Conservation (phyloP, 2,329 filamentous ascomycete genomes). For the Exophiala sideris region DNA sequence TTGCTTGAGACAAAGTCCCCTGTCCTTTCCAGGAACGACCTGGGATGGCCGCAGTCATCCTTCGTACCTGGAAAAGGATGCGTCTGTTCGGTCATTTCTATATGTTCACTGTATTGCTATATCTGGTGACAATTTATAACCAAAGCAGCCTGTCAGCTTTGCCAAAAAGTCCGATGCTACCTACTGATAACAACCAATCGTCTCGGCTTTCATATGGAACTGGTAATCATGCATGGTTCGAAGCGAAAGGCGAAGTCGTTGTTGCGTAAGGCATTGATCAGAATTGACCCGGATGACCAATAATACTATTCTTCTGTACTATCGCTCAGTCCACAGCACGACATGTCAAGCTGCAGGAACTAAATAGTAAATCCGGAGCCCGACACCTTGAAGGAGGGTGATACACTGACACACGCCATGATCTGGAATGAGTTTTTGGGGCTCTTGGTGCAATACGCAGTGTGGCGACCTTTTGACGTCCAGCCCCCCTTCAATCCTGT, state of each 20-base stretch:
- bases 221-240: neutral
- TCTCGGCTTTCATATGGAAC: neutral
- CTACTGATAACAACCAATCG: no score
- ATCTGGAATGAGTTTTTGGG: neutral
- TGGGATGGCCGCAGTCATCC: no score
- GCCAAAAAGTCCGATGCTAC: no score
- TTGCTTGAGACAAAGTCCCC: no score
- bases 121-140: neutral
- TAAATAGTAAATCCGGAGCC: neutral
- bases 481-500: neutral
- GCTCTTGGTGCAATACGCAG: neutral
- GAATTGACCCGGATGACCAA: no score
- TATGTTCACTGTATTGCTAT: no score
- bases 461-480: neutral
- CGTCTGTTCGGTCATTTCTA: no score
- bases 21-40: no score
- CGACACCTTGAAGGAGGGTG: slow-evolving; percentile 9
- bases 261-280: no score
- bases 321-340: neutral
- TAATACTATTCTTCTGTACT: no score
- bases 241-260: no score
- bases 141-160: slow-evolving; percentile 1
- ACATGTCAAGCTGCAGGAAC: neutral
- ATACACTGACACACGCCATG: slow-evolving; percentile 12
- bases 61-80: no score